These are phyloP conservation scores for Tarenaya hassleriana DNA, from an alignment of 345 rosid genomes.

Conservation along the genomic window DNA sequence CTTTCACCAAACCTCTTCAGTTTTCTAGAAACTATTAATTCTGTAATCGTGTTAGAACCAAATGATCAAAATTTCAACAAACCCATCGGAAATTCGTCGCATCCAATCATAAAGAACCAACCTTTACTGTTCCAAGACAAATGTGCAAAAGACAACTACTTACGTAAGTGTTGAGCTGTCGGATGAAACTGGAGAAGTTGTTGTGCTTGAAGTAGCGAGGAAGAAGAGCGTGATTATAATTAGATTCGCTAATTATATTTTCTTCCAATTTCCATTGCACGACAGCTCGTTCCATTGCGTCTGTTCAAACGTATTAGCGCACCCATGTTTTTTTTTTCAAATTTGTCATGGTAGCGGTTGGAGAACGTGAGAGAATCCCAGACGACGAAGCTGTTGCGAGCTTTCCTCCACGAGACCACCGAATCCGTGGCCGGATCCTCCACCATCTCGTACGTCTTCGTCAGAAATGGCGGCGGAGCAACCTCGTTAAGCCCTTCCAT, in stretches of 20 bases:
- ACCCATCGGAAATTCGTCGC: background rate
- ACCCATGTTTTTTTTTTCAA: too few relatives aligned
- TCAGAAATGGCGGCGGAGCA: slow-evolving; percentile 76
- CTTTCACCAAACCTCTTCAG: too few relatives aligned
- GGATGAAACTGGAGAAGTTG: slow-evolving; percentile 71
- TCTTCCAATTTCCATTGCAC: too few relatives aligned
- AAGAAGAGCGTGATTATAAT: too few relatives aligned
- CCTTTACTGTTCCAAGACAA: slow-evolving; percentile 25
- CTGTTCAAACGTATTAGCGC: too few relatives aligned
- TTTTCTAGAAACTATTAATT: background rate
- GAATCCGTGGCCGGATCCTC: slow-evolving; percentile 56
- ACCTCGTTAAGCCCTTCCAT: slow-evolving; percentile 60
- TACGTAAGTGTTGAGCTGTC: slow-evolving; percentile 79
- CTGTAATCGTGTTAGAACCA: background rate
- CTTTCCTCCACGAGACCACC: slow-evolving; percentile 60
- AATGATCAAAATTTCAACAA: background rate
- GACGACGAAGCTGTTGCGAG: slow-evolving; percentile 55
- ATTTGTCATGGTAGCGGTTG: too few relatives aligned
- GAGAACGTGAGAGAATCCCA: slow-evolving; percentile 59
- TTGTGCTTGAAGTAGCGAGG: slow-evolving; percentile 65
- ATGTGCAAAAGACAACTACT: slow-evolving; percentile 31
- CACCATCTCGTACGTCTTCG: slow-evolving; percentile 64
- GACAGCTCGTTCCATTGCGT: too few relatives aligned
- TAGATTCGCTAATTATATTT: too few relatives aligned
- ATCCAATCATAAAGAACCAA: slow-evolving; percentile 20